phyloP scores from a whole-genome alignment of 768 basidiomycete species.

The Mrakia frigida region DNA sequence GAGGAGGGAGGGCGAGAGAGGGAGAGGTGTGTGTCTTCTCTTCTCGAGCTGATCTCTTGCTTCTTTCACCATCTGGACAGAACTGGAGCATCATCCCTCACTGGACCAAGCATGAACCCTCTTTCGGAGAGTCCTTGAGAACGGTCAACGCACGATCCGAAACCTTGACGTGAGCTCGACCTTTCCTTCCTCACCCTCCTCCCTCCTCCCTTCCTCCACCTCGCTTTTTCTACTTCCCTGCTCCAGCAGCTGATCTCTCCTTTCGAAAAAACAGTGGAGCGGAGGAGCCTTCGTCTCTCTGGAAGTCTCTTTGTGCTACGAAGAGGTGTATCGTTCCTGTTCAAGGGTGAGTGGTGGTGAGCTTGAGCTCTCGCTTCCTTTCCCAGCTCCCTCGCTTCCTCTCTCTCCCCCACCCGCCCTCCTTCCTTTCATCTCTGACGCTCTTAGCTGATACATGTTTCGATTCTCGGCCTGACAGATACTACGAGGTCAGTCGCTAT shows the following conservation, averaged over 20 bases:
- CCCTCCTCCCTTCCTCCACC: background rate
- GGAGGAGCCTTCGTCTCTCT: slow-evolving; percentile 67
- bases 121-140: slow-evolving; percentile 55
- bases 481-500: no score
- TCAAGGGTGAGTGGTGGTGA: slow-evolving; percentile 55
- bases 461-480: no score
- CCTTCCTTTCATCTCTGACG: no score
- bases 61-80: slow-evolving; percentile 32
- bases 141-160: slow-evolving; percentile 91
- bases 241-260: background rate
- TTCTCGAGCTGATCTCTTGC: background rate
- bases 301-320: slow-evolving; percentile 71
- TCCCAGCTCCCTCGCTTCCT: background rate
- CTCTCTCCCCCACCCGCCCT: no score
- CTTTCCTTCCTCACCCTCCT: background rate
- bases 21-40: no score
- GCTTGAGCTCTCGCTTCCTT: background rate
- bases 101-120: slow-evolving; percentile 68
- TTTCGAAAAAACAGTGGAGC: slow-evolving; percentile 34
- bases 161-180: slow-evolving; percentile 51
- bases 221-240: background rate
- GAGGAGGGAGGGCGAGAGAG: no score
- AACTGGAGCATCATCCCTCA: slow-evolving; percentile 82
- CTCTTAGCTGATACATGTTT: no score
- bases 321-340: slow-evolving; percentile 78